phyloP scores from a whole-genome alignment of 768 basidiomycete species.

The Boletus vermiculosoides region DNA sequence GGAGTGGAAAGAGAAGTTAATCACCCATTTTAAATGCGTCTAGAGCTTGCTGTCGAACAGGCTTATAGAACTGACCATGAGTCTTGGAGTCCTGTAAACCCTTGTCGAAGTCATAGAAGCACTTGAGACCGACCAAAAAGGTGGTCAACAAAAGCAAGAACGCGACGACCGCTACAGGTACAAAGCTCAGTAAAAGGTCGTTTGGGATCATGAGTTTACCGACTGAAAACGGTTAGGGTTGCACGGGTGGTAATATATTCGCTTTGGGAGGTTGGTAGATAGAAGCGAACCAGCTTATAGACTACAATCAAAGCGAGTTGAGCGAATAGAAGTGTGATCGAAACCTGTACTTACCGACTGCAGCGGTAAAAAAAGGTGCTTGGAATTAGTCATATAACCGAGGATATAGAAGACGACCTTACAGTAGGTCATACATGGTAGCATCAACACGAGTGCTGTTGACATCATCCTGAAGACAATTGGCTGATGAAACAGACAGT shows the following conservation, averaged over 20 bases:
- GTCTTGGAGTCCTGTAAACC: slow-evolving; percentile 74
- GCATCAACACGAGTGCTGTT: slow-evolving; percentile 69
- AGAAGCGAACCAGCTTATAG: slow-evolving; percentile 85
- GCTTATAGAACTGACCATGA: slow-evolving; percentile 57
- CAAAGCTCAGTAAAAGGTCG: neutral
- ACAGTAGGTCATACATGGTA: slow-evolving; percentile 78
- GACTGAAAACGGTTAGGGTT: slow-evolving; percentile 81
- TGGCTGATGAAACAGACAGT: neutral
- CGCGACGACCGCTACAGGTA: slow-evolving; percentile 60
- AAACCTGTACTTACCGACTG: slow-evolving; percentile 30
- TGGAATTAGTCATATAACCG: slow-evolving; percentile 1
- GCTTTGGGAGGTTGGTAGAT: slow-evolving; percentile 51
- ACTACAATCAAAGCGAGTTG: slow-evolving; percentile 41
- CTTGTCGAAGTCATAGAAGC: slow-evolving; percentile 79
- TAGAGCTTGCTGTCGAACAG: slow-evolving; percentile 27
- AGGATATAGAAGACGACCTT: slow-evolving; percentile 31
- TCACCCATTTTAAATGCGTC: slow-evolving; percentile 35
- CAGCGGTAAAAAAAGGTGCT: neutral
- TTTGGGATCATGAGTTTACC: slow-evolving; percentile 21
- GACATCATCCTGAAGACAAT: slow-evolving; percentile 56
- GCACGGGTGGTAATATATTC: slow-evolving; percentile 73
- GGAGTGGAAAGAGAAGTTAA: slow-evolving; percentile 26
- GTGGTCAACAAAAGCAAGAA: slow-evolving; percentile 74
- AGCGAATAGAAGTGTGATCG: neutral
- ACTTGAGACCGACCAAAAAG: slow-evolving; percentile 73